Percentiles rank a stretch among this genome's conserved stretches.
Conservation (phyloP, 2,329 filamentous ascomycete species). For the Aspergillus fijiensis region DNA sequence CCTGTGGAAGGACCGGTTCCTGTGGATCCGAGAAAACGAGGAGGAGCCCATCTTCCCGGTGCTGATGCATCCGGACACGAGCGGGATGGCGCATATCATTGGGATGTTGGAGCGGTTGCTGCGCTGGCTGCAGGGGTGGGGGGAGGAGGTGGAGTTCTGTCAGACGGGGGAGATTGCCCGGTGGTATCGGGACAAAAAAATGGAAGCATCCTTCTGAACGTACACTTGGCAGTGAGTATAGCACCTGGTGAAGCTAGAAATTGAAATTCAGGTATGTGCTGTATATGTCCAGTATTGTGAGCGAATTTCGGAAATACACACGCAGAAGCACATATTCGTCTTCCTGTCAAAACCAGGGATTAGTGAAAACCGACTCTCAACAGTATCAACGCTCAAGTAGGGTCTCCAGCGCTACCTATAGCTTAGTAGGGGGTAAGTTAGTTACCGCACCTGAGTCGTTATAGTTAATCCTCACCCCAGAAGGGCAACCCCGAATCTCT, state of each 20-base stretch:
- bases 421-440: no score
- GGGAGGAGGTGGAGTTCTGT: slow-evolving; percentile 32
- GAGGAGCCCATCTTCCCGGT: slow-evolving; percentile 50
- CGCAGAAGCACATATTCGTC: no score
- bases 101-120: slow-evolving; percentile 57
- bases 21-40: slow-evolving; percentile 53
- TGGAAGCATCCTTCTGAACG: not conserved
- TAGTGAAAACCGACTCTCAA: no score
- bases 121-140: slow-evolving; percentile 49
- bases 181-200: slow-evolving; percentile 27
- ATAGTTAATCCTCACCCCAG: not conserved
- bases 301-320: no score
- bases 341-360: no score
- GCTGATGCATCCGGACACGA: slow-evolving; percentile 59
- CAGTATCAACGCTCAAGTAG: no score
- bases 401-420: no score
- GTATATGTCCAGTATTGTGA: no score
- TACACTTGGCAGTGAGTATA: no score
- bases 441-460: no score
- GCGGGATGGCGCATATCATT: slow-evolving; percentile 61
- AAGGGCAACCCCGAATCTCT: not conserved
- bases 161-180: slow-evolving; percentile 31
- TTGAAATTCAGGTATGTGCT: no score
- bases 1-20: slow-evolving; percentile 62
- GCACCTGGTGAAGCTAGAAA: no score